Evolutionary conservation across 2,329 filamentous ascomycete species (phyloP), one percentile per base, ranked within the genome.

Genomic region (Trichoderma simmonsii): DNA sequence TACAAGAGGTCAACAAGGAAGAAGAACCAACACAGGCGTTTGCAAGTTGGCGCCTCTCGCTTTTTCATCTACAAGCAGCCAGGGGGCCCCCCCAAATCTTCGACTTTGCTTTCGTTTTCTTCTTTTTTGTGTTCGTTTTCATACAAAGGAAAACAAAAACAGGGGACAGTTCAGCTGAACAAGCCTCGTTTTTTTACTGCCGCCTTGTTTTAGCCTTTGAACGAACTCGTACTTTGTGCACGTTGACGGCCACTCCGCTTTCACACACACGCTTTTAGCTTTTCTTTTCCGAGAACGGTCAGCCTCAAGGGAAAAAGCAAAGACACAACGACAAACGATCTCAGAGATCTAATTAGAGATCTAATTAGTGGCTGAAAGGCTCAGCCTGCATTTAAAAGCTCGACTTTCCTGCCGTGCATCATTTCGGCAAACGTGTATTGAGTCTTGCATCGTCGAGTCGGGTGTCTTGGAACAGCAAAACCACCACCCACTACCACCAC

Each of bases 241-340:
- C 67, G 39, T 39, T 60, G 24, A 61, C 67, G 56, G 65, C 6
- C 54, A 32, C 67, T 70, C 66, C 66, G 67, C 67, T 54, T 70
- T 70, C 67, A 70, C 67, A 51, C 67, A 36, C 67, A 70, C 67
- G 57, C 67, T 59, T 67, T 67, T 54, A 26, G 56, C 63, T 57
- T 67, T 59, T 67, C 5, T 21, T 26, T 39, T 70, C 67, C 67
- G 67, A 70, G 67, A 70, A 70, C 67, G 67, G 67, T 61, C 57
- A 62, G n/a, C 36, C 43, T 48, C 43, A 34, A 24, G 34, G 39
- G 11, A 30, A 68, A 60, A 48, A 51, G 56, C 54, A 69, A 70
- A 61, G 36, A 36, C 56, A 34, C 39, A 9, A 28, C 57, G 34
- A 59, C 67, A 69, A 61, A 21, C 66, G 34, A 69, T 48, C 36